These are phyloP conservation scores for Penicillium flavigenum DNA, from an alignment of 495 filamentous ascomycete species.

Conservation along the genomic window DNA sequence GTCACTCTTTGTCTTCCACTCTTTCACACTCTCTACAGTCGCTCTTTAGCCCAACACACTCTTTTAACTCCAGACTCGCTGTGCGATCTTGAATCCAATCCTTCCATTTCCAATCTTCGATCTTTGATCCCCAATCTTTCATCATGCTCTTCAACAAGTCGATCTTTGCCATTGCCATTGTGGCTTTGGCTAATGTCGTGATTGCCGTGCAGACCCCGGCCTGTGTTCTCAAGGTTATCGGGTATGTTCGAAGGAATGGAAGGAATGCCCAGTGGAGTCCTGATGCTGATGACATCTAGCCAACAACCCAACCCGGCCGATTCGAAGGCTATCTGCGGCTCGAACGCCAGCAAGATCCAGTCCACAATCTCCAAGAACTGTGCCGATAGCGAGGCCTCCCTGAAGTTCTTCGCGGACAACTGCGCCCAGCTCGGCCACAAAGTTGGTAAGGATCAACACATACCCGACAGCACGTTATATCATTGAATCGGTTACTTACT, in stretches of 20 bases:
- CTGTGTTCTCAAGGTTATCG: constrained; percentile 39
- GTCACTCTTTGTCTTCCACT: constrained; percentile 29
- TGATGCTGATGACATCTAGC: constrained; percentile 7
- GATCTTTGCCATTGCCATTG: constrained; percentile 32
- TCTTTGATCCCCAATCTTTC: constrained; percentile 9
- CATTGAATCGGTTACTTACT: constrained; percentile 7
- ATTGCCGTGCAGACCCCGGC: constrained; percentile 26
- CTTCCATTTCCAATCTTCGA: constrained; percentile 4
- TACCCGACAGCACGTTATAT: background rate
- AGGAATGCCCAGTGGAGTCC: background rate
- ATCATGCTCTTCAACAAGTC: constrained; percentile 43
- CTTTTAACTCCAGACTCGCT: constrained; percentile 27
- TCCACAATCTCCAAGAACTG: constrained; percentile 32
- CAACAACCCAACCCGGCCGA: constrained; percentile 32
- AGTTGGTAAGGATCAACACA: constrained; percentile 33
- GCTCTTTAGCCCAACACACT: constrained; percentile 27
- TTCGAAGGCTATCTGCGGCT: constrained; percentile 33
- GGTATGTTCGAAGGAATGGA: constrained; percentile 28
- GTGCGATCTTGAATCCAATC: constrained; percentile 25
- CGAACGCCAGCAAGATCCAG: constrained; percentile 30
- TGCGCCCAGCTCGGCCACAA: constrained; percentile 35
- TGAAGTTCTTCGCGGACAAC: constrained; percentile 35
- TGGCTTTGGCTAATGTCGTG: constrained; percentile 39
- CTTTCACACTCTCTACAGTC: constrained; percentile 27
- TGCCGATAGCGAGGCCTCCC: constrained; percentile 28